These are phyloP conservation scores for Penicillium flavigenum DNA, from an alignment of 495 filamentous ascomycete species.

Conservation along the genomic window DNA sequence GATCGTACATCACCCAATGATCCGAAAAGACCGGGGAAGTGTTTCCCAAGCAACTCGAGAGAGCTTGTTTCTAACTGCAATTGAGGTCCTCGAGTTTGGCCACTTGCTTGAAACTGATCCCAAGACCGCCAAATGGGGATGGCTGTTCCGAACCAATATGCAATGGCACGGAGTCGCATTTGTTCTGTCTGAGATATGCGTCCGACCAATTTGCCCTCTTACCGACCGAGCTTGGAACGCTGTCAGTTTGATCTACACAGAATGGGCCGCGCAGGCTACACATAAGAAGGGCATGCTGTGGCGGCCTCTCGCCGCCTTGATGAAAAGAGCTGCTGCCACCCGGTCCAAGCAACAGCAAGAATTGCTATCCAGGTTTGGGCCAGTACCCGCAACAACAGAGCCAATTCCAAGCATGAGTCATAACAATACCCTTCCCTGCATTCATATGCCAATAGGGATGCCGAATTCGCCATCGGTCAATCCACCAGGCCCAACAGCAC, in stretches of 20 bases:
- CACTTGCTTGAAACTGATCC: conserved; percentile 61
- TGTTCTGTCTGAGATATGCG: conserved; percentile 69
- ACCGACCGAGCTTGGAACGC: conserved; percentile 83
- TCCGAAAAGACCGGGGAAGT: conserved; percentile 31
- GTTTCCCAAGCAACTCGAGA: conserved; percentile 62
- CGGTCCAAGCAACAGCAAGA: conserved; percentile 37
- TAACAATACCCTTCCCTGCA: conserved; percentile 18
- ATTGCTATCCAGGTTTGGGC: conserved; percentile 26
- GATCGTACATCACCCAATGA: conserved; percentile 61
- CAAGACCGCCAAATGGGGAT: conserved; percentile 67
- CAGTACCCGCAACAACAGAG: conserved; percentile 8
- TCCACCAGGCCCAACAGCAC: neutral
- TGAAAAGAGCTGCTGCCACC: conserved; percentile 58
- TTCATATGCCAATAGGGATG: conserved; percentile 19
- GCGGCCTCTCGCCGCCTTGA: conserved; percentile 69
- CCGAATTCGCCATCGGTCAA: conserved; percentile 4
- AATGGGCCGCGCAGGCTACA: conserved; percentile 50
- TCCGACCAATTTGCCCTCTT: conserved; percentile 63
- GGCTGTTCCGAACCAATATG: conserved; percentile 79
- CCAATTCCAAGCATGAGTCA: conserved; percentile 9
- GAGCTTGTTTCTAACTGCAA: conserved; percentile 70
- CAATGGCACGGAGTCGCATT: conserved; percentile 85
- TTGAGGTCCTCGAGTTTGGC: conserved; percentile 75
- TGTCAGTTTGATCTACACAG: conserved; percentile 59
- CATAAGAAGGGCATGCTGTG: conserved; percentile 67